phyloP scores from a whole-genome alignment of 192 early-diverging fungal species.

The Rhizophagus clarus region DNA sequence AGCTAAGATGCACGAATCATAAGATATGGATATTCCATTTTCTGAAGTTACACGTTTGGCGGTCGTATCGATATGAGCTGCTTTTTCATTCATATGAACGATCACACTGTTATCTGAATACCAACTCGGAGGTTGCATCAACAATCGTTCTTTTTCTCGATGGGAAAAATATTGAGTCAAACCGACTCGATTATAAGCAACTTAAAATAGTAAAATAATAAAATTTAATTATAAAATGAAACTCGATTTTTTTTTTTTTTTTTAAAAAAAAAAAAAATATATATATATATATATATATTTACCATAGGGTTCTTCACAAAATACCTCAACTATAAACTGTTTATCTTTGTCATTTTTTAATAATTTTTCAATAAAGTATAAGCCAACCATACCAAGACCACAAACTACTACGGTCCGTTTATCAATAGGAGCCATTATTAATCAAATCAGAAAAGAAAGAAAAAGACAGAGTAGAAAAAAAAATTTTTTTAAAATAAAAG shows the following conservation, averaged over 20 bases:
- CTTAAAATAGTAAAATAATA: slow-evolving; percentile 13
- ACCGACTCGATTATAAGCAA: slow-evolving; percentile 71
- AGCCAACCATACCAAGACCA: slow-evolving; percentile 72
- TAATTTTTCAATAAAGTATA: slow-evolving; percentile 66
- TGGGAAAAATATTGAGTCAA: slow-evolving; percentile 68
- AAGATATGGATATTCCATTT: slow-evolving; percentile 37
- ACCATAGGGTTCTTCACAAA: slow-evolving; percentile 58
- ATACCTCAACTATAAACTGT: slow-evolving; percentile 50
- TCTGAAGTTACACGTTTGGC: slow-evolving; percentile 41
- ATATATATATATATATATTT: neutral
- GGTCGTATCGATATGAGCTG: slow-evolving; percentile 42
- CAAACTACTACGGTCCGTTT: slow-evolving; percentile 50
- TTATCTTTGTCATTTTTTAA: slow-evolving; percentile 53
- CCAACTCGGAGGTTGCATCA: slow-evolving; percentile 53
- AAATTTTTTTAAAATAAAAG: no score
- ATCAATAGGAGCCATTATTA: neutral
- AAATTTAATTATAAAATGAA: neutral
- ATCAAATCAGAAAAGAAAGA: neutral
- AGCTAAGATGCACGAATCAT: slow-evolving; percentile 61
- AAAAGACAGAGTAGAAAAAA: no score
- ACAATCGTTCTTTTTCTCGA: slow-evolving; percentile 41
- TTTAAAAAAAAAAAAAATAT: slow-evolving; percentile 1
- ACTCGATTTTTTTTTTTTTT: neutral
- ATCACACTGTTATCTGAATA: slow-evolving; percentile 52
- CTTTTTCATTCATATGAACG: slow-evolving; percentile 44